These are phyloP conservation scores for Lichtheimia corymbifera DNA, from an alignment of 371 early-diverging fungal genomes.

Conservation along the genomic window DNA sequence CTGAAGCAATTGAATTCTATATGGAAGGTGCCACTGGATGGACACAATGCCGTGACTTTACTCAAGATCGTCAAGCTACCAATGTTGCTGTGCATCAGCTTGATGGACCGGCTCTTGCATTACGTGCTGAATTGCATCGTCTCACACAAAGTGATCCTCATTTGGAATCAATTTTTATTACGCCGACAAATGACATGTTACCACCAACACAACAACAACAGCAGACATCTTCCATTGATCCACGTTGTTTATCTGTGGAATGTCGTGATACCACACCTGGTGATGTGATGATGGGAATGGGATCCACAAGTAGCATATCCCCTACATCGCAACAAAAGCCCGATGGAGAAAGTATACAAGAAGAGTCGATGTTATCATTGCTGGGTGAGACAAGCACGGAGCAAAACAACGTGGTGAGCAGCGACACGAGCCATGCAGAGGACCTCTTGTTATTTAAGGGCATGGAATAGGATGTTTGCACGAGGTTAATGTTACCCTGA, in stretches of 20 bases:
- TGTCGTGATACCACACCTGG: conserved; percentile 8
- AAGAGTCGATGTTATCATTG: conserved; percentile 10
- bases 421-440: conserved; percentile 7
- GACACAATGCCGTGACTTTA: conserved; percentile 78
- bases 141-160: conserved; percentile 15
- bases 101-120: conserved; percentile 39
- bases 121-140: conserved; percentile 39
- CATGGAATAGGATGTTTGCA: background rate
- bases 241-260: conserved; percentile 9
- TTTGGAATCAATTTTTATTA: conserved; percentile 11
- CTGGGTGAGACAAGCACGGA: background rate
- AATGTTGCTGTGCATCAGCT: conserved; percentile 27
- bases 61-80: conserved; percentile 70
- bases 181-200: conserved; percentile 36
- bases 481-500: background rate
- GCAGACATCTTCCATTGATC: conserved; percentile 9
- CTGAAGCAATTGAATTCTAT: conserved; percentile 54
- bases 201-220: conserved; percentile 7
- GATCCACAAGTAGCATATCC: background rate
- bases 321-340: background rate
- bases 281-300: conserved; percentile 11
- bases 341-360: conserved; percentile 3
- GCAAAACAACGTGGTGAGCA: background rate
- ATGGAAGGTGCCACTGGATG: conserved; percentile 55
- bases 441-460: conserved; percentile 22